Evolutionary conservation across 1,139 yeast genomes (phyloP), one percentile per base, ranked within the genome.

Genomic region (Protomyces arabidopsidicola): DNA sequence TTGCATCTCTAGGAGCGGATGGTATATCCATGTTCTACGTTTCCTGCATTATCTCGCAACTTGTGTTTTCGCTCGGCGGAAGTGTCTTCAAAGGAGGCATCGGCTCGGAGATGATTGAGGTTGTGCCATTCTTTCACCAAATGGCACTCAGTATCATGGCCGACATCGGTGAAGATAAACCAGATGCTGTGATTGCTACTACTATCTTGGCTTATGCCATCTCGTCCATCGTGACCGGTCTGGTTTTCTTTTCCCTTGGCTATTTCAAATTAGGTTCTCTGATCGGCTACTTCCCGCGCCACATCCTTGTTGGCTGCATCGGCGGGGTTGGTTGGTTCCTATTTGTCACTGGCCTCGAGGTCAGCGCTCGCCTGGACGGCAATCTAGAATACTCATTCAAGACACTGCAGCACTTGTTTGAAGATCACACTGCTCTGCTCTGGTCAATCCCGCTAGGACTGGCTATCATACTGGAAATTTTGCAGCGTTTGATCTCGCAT

Each of bases 101-200:
- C 59, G 98, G 98, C 0, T 88, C 97, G 2, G 98, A 93, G 76
- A 93, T 93, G 98, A 93, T 93, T 69, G 98, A 93, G 75, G 91
- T 93, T 22, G 95, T 97, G 0, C 98, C 98, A 0, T 93, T 93
- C 74, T 93, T 93, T 78, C 98, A 93, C 72, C 82, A 95, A 2
- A 91, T 93, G 96, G 97, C 98, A 0, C 78, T 83, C 27, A 79
- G 87, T 3, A 85, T 93, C 55, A 77, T 85, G 71, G 74, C 75
- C 3, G 82, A 84, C 34, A 77, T 88, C 72, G 84, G 85, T 1
- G 82, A 78, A 9, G 78, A 76, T 42, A 76, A 79, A 45, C 79
- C 82, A 22, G 85, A 85, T 36, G 85, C 83, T 6, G 83, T 93
- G 12, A 79, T 93, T 45, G 86, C 97, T 1, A 93, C 98, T 0